phyloP scores from a whole-genome alignment of 495 filamentous ascomycete genomes.

The Aspergillus saccharolyticus region DNA sequence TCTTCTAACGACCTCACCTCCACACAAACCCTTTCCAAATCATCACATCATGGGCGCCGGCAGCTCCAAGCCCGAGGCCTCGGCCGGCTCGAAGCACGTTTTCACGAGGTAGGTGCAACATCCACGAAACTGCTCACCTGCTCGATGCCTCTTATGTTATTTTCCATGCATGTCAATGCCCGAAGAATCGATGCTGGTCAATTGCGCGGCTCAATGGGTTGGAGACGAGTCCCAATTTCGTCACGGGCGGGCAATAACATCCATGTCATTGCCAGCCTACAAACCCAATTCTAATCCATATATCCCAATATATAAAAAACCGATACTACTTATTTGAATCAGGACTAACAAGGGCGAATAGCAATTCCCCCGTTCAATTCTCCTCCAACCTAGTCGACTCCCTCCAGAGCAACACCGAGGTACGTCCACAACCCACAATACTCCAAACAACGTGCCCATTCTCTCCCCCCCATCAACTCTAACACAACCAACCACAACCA shows the following conservation, averaged over 20 bases:
- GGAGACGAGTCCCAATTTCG: background rate
- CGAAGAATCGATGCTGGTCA: background rate
- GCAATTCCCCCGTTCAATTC: conserved; percentile 78
- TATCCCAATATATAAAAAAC: too few relatives aligned
- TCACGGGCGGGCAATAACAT: background rate
- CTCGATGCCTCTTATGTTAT: background rate
- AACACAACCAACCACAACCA: conserved; percentile 4
- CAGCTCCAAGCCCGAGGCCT: conserved; percentile 48
- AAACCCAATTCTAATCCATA: background rate
- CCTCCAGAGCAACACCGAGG: conserved; percentile 80
- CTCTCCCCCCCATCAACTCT: conserved; percentile 1
- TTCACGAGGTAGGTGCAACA: conserved; percentile 43
- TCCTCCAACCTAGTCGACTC: conserved; percentile 77
- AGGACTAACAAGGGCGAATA: conserved; percentile 26
- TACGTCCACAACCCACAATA: conserved; percentile 42
- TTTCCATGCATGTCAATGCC: background rate
- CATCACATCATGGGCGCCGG: conserved; percentile 44
- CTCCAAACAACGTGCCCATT: too few relatives aligned
- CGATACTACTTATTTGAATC: too few relatives aligned
- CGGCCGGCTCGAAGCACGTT: conserved; percentile 47
- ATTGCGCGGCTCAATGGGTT: background rate
- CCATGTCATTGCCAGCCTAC: too few relatives aligned
- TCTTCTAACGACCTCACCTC: too few relatives aligned
- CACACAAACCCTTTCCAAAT: background rate
- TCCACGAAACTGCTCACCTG: background rate